Percentiles rank a stretch among this genome's conserved stretches.
Evolutionary conservation across 495 filamentous ascomycete species (phyloP).

Genomic region (Lophiostoma macrostomum): DNA sequence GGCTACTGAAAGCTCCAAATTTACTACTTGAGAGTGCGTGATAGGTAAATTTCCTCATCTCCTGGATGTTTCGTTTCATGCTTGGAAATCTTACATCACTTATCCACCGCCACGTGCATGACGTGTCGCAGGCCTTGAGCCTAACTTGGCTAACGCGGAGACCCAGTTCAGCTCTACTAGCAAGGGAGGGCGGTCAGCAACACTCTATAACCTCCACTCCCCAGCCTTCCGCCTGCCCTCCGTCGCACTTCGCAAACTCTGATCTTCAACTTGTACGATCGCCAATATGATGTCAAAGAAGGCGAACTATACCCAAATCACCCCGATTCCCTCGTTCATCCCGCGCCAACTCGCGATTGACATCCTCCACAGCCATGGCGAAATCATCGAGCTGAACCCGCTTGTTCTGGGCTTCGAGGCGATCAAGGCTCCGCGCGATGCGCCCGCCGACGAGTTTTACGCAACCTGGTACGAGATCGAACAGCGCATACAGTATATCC

Average conservation of each 20-base stretch:
- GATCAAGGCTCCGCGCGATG: constrained; percentile 41
- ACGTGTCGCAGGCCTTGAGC: constrained; percentile 19
- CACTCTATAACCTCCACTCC: not conserved
- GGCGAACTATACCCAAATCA: constrained; percentile 41
- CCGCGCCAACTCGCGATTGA: constrained; percentile 43
- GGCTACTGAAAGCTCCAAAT: no score
- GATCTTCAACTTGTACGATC: not conserved
- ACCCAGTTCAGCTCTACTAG: not conserved
- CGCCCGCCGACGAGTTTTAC: constrained; percentile 40
- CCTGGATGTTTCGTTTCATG: not conserved
- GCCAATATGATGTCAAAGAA: constrained; percentile 37
- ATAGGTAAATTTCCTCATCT: not conserved
- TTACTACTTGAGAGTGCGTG: not conserved
- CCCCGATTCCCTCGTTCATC: constrained; percentile 39
- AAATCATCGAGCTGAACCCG: constrained; percentile 42
- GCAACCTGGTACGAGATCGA: constrained; percentile 41
- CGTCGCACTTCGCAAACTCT: not conserved
- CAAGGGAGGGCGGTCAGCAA: not conserved
- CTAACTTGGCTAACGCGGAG: not conserved
- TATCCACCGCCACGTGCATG: constrained; percentile 4
- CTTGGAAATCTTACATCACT: not conserved
- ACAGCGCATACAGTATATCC: constrained; percentile 39
- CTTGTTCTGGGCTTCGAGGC: constrained; percentile 35
- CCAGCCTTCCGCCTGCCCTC: not conserved
- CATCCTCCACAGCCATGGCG: constrained; percentile 41